Percentiles rank a stretch among this genome's conserved stretches.
phyloP scores from a whole-genome alignment of 208 protist species.

The Trypanosoma caninum region DNA sequence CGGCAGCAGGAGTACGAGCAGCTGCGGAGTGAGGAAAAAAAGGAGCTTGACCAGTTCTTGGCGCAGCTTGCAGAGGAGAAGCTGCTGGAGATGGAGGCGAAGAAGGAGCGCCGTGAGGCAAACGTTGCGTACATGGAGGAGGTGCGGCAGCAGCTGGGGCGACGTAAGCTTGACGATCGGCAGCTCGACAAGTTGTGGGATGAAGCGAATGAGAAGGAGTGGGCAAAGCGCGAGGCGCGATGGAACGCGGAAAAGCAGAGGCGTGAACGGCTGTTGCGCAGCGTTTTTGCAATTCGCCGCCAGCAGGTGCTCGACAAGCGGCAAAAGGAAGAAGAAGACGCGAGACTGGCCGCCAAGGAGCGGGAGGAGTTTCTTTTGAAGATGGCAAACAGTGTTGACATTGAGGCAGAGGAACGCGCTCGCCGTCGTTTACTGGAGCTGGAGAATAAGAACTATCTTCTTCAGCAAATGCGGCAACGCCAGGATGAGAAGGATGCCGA shows the following conservation, averaged over 20 bases:
- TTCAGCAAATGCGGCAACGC: constrained; percentile 59
- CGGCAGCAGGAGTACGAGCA: constrained; percentile 75
- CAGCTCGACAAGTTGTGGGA: constrained; percentile 76
- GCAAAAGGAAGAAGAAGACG: constrained; percentile 35
- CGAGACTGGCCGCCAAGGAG: constrained; percentile 35
- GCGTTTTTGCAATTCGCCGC: constrained; percentile 65
- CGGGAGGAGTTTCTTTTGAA: constrained; percentile 46
- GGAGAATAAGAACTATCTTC: constrained; percentile 68
- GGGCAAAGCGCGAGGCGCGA: constrained; percentile 71
- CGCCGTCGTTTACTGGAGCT: constrained; percentile 42
- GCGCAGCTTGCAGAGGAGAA: constrained; percentile 53
- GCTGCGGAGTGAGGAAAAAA: constrained; percentile 60
- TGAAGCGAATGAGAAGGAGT: constrained; percentile 75
- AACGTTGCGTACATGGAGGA: constrained; percentile 47
- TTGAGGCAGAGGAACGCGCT: constrained; percentile 33
- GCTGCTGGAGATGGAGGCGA: constrained; percentile 30
- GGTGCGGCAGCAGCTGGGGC: constrained; percentile 33
- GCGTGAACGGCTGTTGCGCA: constrained; percentile 61
- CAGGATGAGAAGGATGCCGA: constrained; percentile 39
- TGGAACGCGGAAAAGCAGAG: constrained; percentile 63
- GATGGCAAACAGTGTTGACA: constrained; percentile 26
- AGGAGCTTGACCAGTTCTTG: constrained; percentile 58
- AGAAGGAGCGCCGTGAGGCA: constrained; percentile 29
- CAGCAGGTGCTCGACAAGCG: constrained; percentile 82
- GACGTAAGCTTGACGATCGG: constrained; percentile 46